These are phyloP conservation scores for Ophiostoma himal-ulmi DNA, from an alignment of 2,329 filamentous ascomycete genomes.

Conservation along the genomic window DNA sequence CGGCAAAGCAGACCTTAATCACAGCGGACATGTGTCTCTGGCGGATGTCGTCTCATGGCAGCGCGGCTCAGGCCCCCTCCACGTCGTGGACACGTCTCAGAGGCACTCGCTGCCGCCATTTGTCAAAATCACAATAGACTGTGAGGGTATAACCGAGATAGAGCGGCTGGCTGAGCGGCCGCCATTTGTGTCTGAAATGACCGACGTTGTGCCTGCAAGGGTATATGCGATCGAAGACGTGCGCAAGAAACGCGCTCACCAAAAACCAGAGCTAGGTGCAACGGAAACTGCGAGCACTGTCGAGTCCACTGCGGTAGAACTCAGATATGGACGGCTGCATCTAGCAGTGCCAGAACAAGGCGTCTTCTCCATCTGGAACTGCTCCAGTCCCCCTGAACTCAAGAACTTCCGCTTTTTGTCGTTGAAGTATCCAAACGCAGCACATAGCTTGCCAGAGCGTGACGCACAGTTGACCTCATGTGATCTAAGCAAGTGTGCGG, in stretches of 20 bases:
- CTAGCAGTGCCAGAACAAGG: neutral
- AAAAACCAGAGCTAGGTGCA: neutral
- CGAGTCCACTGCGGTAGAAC: neutral
- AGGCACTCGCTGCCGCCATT: neutral
- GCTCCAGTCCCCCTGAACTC: neutral
- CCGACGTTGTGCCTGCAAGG: neutral
- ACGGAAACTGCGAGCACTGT: neutral
- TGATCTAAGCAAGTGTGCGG: neutral
- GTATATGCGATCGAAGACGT: neutral
- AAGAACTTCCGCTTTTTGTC: neutral
- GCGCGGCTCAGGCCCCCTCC: neutral
- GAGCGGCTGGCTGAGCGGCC: neutral
- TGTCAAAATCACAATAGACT: neutral
- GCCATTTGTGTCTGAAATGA: neutral
- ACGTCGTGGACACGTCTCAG: neutral
- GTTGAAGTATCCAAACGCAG: neutral
- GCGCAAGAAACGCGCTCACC: neutral
- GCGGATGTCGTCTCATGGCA: neutral
- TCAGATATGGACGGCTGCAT: neutral
- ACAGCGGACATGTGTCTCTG: neutral
- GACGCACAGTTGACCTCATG: neutral
- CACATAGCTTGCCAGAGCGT: neutral
- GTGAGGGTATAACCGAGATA: neutral
- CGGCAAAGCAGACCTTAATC: neutral
- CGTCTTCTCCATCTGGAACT: neutral